These are phyloP conservation scores for Boletus bicolor DNA, from an alignment of 768 basidiomycete genomes.

Conservation along the genomic window DNA sequence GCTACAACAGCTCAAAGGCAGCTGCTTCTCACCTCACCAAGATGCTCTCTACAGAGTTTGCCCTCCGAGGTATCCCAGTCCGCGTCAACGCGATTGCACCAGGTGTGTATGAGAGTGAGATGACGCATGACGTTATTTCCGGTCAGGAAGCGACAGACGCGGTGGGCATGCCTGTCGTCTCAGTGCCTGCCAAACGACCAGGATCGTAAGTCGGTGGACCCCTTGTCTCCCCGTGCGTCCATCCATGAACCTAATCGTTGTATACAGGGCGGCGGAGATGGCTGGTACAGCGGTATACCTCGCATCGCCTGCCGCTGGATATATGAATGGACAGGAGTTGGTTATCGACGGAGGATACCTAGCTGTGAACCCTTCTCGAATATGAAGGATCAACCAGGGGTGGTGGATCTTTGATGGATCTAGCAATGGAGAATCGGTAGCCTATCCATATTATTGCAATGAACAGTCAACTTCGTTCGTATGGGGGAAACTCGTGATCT, in stretches of 20 bases:
- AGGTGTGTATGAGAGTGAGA: slow-evolving; percentile 73
- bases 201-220: slow-evolving; percentile 57
- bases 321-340: slow-evolving; percentile 77
- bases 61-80: slow-evolving; percentile 62
- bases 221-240: background rate
- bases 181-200: slow-evolving; percentile 58
- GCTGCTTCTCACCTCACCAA: slow-evolving; percentile 74
- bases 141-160: slow-evolving; percentile 46
- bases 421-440: background rate
- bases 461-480: background rate
- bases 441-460: background rate
- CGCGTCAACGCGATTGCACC: slow-evolving; percentile 76
- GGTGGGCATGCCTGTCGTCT: slow-evolving; percentile 55
- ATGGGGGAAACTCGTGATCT: background rate
- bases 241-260: background rate
- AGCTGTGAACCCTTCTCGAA: slow-evolving; percentile 64
- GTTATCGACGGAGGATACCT: slow-evolving; percentile 73
- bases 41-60: slow-evolving; percentile 74
- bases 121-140: slow-evolving; percentile 56
- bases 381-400: slow-evolving; percentile 14
- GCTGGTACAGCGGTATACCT: slow-evolving; percentile 77
- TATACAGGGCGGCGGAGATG: slow-evolving; percentile 61
- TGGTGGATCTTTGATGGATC: background rate
- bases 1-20: slow-evolving; percentile 79
- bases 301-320: slow-evolving; percentile 67